A percentile compares a stretch with the other conserved stretches of the same genome.
Conservation (phyloP, 2,329 filamentous ascomycete species). For the Ophiocordyceps camponoti-rufipedis region DNA sequence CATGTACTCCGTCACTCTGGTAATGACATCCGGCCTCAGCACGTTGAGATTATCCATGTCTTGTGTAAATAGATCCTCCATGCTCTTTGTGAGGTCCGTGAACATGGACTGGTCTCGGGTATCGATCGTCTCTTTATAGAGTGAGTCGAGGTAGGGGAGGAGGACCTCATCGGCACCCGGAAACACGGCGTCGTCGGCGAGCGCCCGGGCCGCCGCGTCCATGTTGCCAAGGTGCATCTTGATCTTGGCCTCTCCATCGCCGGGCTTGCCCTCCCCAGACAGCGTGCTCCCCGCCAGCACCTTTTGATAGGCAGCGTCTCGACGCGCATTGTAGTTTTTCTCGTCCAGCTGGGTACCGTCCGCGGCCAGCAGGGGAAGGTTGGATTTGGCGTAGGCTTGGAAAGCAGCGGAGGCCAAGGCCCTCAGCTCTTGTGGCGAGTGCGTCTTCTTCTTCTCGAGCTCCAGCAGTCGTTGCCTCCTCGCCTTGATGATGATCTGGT, state of each 20-base stretch:
- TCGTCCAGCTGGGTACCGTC: conserved; percentile 24
- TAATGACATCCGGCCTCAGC: conserved; percentile 61
- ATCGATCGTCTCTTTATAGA: conserved; percentile 44
- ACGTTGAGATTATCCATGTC: conserved; percentile 84
- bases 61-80: conserved; percentile 72
- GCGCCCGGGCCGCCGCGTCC: conserved; percentile 29
- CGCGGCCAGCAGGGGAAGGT: conserved; percentile 31
- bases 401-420: conserved; percentile 35
- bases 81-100: conserved; percentile 67
- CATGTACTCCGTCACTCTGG: conserved; percentile 83
- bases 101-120: conserved; percentile 55
- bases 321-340: conserved; percentile 28
- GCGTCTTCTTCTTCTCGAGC: conserved; percentile 53
- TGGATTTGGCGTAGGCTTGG: conserved; percentile 34
- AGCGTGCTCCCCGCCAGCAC: conserved; percentile 37
- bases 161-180: conserved; percentile 47
- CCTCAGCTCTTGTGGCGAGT: conserved; percentile 25
- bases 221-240: conserved; percentile 71
- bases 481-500: conserved; percentile 39
- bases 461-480: conserved; percentile 69
- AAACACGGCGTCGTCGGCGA: conserved; percentile 30
- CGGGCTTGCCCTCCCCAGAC: conserved; percentile 38
- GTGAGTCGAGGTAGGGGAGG: conserved; percentile 62
- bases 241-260: conserved; percentile 68
- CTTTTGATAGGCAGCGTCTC: conserved; percentile 33